Evolutionary conservation across 345 rosid species (phyloP), one percentile per base, ranked within the genome.

Genomic region (Geranium brycei): DNA sequence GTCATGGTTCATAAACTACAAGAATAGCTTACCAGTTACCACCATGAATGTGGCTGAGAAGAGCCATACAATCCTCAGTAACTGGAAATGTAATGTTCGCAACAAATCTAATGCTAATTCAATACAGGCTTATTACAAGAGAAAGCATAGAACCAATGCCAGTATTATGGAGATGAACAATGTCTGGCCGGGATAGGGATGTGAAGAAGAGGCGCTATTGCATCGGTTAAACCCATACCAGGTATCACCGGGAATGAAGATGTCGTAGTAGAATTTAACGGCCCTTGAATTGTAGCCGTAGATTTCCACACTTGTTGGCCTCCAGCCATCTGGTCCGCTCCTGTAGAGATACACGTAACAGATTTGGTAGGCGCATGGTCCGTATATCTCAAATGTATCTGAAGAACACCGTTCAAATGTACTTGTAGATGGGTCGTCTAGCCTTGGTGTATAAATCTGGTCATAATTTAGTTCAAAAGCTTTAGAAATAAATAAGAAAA

Each of bases 191-290:
- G 16, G 32, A 31, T 5, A 53, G 1, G n/a, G 31, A 23, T 14
- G 71, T 0, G 82, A 68, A 76, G 78, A 80, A 13, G 87, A 80
- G 17, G 83, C 77, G 30, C 72, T 69, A 31, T 69, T 69, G 80
- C 90, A 89, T 38, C 74, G 66, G 61, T 89, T 79, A 68, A 86
- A 87, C 23, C 98, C 98, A 47, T 79, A 92, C 98, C 98, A 92
- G 19, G 70, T 56, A 13, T 74, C 91, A 53, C 59, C 60, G 0
- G 99, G 97, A 58, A 90, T 67, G 31, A 73, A 82, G 30, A 80
- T 73, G 73, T 78, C 35, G 57, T 78, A 89, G 66, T 78, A 70
- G 62, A 89, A 92, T 1, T 84, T 78, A 31, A 80, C 85, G 2
- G 80, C 72, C 68, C 57, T 73, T 0, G 83, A 67, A 61, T 78